Conservation (phyloP, 1,284 basidiomycete species). For the Rhodotorula sp. region DNA sequence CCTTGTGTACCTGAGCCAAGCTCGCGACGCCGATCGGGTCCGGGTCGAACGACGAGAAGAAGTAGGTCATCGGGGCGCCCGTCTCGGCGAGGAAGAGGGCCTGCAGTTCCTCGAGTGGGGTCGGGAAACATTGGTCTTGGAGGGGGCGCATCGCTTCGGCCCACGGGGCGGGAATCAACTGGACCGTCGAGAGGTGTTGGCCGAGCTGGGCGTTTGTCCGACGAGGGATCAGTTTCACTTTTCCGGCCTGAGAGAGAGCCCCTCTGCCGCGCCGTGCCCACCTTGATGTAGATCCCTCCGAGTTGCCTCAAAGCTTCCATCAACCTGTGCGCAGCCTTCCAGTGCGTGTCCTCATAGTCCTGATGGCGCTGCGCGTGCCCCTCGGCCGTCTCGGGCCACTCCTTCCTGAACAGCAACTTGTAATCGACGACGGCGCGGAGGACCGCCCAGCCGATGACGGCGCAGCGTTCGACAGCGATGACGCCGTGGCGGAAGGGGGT, state of each 20-base stretch:
- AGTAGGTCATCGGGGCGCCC: slow-evolving; percentile 51
- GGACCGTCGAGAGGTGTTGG: slow-evolving; percentile 71
- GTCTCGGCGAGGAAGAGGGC: slow-evolving; percentile 70
- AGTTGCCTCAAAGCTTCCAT: slow-evolving; percentile 77
- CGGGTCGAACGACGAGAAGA: slow-evolving; percentile 75
- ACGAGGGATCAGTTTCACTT: slow-evolving; percentile 9
- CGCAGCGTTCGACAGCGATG: slow-evolving; percentile 61
- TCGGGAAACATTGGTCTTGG: slow-evolving; percentile 65
- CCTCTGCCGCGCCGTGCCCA: slow-evolving; percentile 51
- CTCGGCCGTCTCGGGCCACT: slow-evolving; percentile 38
- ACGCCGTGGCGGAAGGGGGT: slow-evolving; percentile 52
- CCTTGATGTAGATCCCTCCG: slow-evolving; percentile 90
- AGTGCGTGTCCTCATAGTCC: slow-evolving; percentile 58
- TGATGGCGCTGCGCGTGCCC: slow-evolving; percentile 51
- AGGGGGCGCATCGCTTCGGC: slow-evolving; percentile 61
- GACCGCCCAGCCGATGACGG: slow-evolving; percentile 53
- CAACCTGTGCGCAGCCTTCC: slow-evolving; percentile 71
- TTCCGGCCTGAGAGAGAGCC: neutral
- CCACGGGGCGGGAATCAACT: slow-evolving; percentile 65
- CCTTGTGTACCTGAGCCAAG: slow-evolving; percentile 92
- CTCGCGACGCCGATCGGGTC: slow-evolving; percentile 91
- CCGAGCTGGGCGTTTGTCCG: slow-evolving; percentile 53
- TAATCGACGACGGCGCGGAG: slow-evolving; percentile 69
- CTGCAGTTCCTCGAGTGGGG: slow-evolving; percentile 67
- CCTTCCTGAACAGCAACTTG: slow-evolving; percentile 68